A percentile compares a stretch with the other conserved stretches of the same genome.
These are phyloP conservation scores for Didymella exigua DNA, from an alignment of 2,329 filamentous ascomycete species.

Conservation along the genomic window DNA sequence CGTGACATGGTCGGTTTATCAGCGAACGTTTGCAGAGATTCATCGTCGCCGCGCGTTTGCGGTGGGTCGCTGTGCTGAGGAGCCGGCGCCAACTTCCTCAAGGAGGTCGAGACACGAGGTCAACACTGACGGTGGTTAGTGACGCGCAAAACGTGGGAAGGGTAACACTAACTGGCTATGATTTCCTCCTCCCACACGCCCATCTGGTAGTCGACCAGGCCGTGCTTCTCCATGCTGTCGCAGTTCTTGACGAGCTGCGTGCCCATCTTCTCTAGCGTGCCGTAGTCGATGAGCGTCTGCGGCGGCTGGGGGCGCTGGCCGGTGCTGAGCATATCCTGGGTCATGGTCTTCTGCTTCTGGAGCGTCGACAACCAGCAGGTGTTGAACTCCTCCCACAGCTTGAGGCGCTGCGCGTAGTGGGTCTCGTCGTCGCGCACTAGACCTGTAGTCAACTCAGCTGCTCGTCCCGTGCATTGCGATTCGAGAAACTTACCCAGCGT, in stretches of 20 bases:
- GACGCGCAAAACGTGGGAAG: not conserved
- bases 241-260: conserved; percentile 81
- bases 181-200: conserved; percentile 96
- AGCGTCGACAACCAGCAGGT: conserved; percentile 84
- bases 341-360: conserved; percentile 81
- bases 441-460: conserved; percentile 63
- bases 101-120: conserved; percentile 60
- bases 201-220: conserved; percentile 97
- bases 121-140: conserved; percentile 52
- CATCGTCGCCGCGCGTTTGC: conserved; percentile 45
- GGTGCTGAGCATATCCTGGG: conserved; percentile 63
- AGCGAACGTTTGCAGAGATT: conserved; percentile 24
- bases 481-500: conserved; percentile 64
- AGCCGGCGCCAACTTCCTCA: conserved; percentile 49
- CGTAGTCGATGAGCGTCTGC: conserved; percentile 69
- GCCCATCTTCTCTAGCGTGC: conserved; percentile 77
- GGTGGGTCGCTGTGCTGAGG: conserved; percentile 39
- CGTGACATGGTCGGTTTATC: conserved; percentile 15
- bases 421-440: conserved; percentile 82
- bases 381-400: conserved; percentile 94
- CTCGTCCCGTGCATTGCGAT: conserved; percentile 34
- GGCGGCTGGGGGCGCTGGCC: conserved; percentile 63
- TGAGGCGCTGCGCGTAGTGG: conserved; percentile 75
- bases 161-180: conserved; percentile 69
- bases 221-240: conserved; percentile 85